These are phyloP conservation scores for Tremella fuciformis DNA, from an alignment of 768 basidiomycete genomes.

Conservation along the genomic window DNA sequence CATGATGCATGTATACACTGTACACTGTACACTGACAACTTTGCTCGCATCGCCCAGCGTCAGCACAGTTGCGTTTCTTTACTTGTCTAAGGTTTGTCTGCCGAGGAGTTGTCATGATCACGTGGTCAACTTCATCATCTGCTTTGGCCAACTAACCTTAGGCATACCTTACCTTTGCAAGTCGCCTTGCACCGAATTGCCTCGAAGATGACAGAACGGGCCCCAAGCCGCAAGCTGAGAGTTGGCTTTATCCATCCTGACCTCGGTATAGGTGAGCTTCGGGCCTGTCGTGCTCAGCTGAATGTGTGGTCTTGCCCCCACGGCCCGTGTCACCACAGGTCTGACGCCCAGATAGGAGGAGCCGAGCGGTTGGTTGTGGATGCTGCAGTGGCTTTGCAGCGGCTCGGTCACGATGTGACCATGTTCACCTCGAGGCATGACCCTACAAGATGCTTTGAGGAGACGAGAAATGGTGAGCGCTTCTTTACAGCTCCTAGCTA, in stretches of 20 bases:
- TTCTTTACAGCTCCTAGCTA: too few relatives aligned
- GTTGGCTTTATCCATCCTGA: constrained; percentile 92
- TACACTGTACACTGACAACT: too few relatives aligned
- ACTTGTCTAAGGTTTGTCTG: too few relatives aligned
- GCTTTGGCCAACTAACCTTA: too few relatives aligned
- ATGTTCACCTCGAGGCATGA: constrained; percentile 95
- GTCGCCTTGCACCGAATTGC: too few relatives aligned
- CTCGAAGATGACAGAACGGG: too few relatives aligned
- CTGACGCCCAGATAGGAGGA: constrained; percentile 62
- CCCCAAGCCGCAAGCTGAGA: constrained; percentile 36
- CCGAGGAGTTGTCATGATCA: too few relatives aligned
- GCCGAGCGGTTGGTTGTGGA: constrained; percentile 94
- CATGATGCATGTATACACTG: too few relatives aligned
- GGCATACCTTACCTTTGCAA: too few relatives aligned
- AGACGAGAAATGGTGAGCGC: constrained; percentile 77
- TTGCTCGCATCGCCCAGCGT: too few relatives aligned
- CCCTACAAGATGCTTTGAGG: constrained; percentile 80
- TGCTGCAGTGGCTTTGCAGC: constrained; percentile 83
- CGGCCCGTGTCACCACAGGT: not conserved
- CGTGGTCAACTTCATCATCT: too few relatives aligned
- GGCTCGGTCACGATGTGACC: constrained; percentile 76
- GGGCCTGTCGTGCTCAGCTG: not conserved
- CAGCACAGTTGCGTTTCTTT: too few relatives aligned
- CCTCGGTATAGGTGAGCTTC: constrained; percentile 75
- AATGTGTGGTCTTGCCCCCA: not conserved